These are phyloP conservation scores for Talaromyces sp. DNA, from an alignment of 2,329 filamentous ascomycete species.

Conservation along the genomic window DNA sequence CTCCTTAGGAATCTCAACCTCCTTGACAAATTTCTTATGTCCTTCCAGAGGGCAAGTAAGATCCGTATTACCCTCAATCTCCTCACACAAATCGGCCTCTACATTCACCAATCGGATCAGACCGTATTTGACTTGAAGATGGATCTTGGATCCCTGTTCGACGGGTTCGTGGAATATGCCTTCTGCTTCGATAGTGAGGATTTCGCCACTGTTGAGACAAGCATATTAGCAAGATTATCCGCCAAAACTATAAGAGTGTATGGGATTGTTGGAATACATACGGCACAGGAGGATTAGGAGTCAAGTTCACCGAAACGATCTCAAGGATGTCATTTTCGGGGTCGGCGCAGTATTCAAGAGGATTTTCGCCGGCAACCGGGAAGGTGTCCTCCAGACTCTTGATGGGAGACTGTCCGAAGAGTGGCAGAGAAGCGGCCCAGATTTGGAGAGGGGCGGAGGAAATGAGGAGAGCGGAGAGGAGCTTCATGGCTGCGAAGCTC, in stretches of 20 bases:
- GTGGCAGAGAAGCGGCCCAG: conserved; percentile 43
- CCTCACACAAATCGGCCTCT: conserved; percentile 80
- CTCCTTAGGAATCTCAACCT: conserved; percentile 77
- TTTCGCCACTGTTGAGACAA: conserved; percentile 61
- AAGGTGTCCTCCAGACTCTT: conserved; percentile 53
- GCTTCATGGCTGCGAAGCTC: conserved; percentile 38
- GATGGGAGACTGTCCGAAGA: conserved; percentile 54
- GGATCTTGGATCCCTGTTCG: conserved; percentile 74
- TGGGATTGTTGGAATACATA: conserved; percentile 51
- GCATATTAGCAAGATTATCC: conserved; percentile 22
- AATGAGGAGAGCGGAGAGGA: conserved; percentile 43
- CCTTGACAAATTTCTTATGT: conserved; percentile 69
- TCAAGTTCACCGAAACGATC: conserved; percentile 76
- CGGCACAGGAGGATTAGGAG: conserved; percentile 83
- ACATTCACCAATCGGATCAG: conserved; percentile 85
- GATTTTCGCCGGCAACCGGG: conserved; percentile 80
- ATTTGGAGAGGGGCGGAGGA: conserved; percentile 48
- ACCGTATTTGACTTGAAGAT: conserved; percentile 87
- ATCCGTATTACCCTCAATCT: conserved; percentile 78
- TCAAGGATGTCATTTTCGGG: conserved; percentile 68
- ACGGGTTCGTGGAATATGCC: conserved; percentile 74
- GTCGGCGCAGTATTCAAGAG: conserved; percentile 73
- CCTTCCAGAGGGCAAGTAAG: conserved; percentile 85
- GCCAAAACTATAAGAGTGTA: background rate
- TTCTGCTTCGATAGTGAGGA: conserved; percentile 73